Percentiles rank a stretch among this genome's conserved stretches.
Evolutionary conservation across 1,284 basidiomycete genomes (phyloP).

Genomic region (Cutaneotrichosporon spelunceum): DNA sequence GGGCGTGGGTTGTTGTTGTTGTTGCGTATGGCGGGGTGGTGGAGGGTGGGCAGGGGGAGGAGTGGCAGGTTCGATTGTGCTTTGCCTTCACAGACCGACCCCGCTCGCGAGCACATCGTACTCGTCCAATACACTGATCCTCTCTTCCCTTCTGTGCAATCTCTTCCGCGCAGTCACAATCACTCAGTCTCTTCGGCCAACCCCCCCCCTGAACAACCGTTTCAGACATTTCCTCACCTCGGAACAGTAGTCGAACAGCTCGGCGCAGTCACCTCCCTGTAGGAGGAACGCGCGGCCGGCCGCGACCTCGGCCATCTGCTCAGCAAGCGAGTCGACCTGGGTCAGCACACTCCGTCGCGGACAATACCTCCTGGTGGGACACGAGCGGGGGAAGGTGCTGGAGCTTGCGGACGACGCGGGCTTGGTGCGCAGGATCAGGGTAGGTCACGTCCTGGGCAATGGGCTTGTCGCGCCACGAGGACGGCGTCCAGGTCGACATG

Average conservation of each 20-base stretch:
- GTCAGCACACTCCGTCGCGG: slow-evolving; percentile 4
- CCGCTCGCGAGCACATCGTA: no score
- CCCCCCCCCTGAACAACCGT: no score
- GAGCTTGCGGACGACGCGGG: slow-evolving; percentile 73
- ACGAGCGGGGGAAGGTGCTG: slow-evolving; percentile 77
- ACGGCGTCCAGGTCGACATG: slow-evolving; percentile 54
- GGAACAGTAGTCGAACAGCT: slow-evolving; percentile 87
- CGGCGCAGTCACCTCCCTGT: slow-evolving; percentile 96
- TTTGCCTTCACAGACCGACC: no score
- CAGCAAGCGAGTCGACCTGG: slow-evolving; percentile 79
- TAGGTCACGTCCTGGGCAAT: slow-evolving; percentile 61
- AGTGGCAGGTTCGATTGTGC: no score
- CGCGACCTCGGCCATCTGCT: slow-evolving; percentile 75
- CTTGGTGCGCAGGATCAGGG: slow-evolving; percentile 48
- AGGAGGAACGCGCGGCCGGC: slow-evolving; percentile 87
- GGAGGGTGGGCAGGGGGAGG: no score
- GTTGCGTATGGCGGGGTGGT: not conserved
- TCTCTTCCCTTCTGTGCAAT: no score
- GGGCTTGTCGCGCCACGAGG: slow-evolving; percentile 63
- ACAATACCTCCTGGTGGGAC: slow-evolving; percentile 75
- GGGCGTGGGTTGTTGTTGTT: no score
- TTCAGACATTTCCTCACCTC: slow-evolving; percentile 61
- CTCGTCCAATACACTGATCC: no score
- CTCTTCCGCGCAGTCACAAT: no score
- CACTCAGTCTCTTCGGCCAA: not conserved